Conservation (phyloP, 257 asterid species). For the Agastache rugosa region DNA sequence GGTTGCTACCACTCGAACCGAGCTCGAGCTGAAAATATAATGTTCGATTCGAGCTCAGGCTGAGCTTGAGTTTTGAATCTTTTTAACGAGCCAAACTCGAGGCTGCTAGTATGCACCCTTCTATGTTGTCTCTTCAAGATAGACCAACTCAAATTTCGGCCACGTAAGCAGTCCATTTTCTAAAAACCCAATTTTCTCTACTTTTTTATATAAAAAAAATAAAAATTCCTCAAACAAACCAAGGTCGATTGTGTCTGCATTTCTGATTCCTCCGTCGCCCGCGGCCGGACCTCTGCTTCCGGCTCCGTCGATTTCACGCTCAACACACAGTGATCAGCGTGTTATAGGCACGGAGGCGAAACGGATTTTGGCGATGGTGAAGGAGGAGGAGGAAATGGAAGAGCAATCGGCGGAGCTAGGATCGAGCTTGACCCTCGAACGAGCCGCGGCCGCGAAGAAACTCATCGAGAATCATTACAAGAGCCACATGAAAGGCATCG, state of each 20-base stretch:
- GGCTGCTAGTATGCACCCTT: no score
- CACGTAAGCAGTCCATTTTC: background rate
- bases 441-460: constrained; percentile 87
- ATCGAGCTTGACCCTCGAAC: constrained; percentile 68
- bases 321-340: background rate
- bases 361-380: background rate
- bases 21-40: no score
- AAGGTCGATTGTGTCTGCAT: constrained; percentile 4
- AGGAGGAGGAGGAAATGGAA: constrained; percentile 14
- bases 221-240: background rate
- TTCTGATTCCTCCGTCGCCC: constrained; percentile 10
- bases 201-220: background rate
- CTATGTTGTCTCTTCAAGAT: background rate
- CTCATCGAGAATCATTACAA: constrained; percentile 81
- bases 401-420: constrained; percentile 45
- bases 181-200: background rate
- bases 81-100: no score
- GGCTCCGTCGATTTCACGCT: constrained; percentile 3
- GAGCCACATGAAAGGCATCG: constrained; percentile 65
- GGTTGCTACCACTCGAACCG: no score
- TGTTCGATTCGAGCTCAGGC: no score
- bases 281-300: background rate
- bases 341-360: background rate
- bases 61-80: no score
- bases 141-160: background rate